Base-by-base conservation (phyloP, 495 filamentous ascomycete genomes). In the Penicillium pancosmium region DNA sequence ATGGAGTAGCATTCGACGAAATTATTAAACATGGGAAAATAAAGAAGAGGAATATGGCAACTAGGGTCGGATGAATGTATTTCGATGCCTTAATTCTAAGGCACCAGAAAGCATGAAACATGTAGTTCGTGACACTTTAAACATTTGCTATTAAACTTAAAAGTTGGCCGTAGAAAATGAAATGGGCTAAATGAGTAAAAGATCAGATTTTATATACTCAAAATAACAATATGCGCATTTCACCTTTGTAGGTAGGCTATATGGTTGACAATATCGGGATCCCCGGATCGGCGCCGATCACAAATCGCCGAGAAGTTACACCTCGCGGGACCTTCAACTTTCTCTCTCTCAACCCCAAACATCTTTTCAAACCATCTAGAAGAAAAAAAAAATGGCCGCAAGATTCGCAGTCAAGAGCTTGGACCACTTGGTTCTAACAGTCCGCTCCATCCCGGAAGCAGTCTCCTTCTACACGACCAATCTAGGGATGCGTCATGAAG, bases 391-490 rank as follows among this genome's bases (percentile, higher is more conserved):
- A 44, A 68, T 68, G 66, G 61, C 70, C 5, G 49, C 34, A 10
- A 66, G 51, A 50, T 69, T 72, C 50, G 53, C 67, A 21, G 73
- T 79, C 43, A 71, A 67, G 50, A 75, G 80, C 5, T 66, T 84
- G 4, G 82, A 84, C 66, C 82, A 84, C 52, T 60, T 84, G 8
- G 82, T 84, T 47, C 69, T 84, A 9, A 83, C 81, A 7, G 79
- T 81, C 23, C 70, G 69, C 41, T 73, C 69, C 46, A 77, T 84
- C 35, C 68, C 70, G 16, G 67, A 68, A 7, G 79, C 78, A 4
- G 71, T 80, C 35, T 52, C 70, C 12, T 84, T 78, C 69, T 84
- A 84, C 63, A 78, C 72, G 8, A 67, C 64, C 33, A 62, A 69
- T 43, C 71, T 84, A 2, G 82, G 82, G 50, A 84, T 84, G 81